These are phyloP conservation scores for Metarhizium guizhouense DNA, from an alignment of 2,329 filamentous ascomycete genomes.

Conservation along the genomic window DNA sequence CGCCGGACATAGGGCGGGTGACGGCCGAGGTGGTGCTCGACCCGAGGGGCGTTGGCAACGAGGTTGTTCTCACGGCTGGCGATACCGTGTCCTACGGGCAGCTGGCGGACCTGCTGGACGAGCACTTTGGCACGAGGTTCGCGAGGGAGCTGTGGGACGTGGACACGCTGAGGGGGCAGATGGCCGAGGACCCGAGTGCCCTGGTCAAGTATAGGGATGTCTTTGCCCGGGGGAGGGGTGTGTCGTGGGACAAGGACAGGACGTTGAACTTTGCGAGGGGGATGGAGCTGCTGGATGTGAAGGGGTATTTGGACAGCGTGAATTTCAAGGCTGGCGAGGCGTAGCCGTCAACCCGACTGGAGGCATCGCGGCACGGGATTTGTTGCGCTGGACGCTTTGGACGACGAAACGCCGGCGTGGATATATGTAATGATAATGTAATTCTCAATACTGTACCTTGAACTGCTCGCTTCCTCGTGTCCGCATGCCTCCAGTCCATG, in stretches of 20 bases:
- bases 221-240: constrained; percentile 49
- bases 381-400: too few species aligned
- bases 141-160: constrained; percentile 40
- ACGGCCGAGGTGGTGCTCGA: constrained; percentile 46
- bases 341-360: too few species aligned
- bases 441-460: too few species aligned
- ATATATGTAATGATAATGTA: too few species aligned
- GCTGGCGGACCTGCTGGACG: constrained; percentile 44
- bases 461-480: too few species aligned
- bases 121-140: constrained; percentile 29
- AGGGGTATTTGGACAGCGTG: constrained; percentile 25
- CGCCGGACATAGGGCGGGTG: constrained; percentile 53
- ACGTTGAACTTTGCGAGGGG: constrained; percentile 43
- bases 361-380: too few species aligned
- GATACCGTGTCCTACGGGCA: constrained; percentile 51
- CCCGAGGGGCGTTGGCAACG: constrained; percentile 22
- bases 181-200: constrained; percentile 36
- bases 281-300: too few species aligned
- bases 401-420: too few species aligned
- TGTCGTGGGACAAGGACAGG: constrained; percentile 45
- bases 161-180: constrained; percentile 32
- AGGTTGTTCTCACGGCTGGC: constrained; percentile 51
- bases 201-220: constrained; percentile 53
- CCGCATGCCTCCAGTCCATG: too few species aligned
- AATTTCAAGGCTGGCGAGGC: neutral